Conservation (phyloP, 2,329 filamentous ascomycete species). For the Penicillium sp. region DNA sequence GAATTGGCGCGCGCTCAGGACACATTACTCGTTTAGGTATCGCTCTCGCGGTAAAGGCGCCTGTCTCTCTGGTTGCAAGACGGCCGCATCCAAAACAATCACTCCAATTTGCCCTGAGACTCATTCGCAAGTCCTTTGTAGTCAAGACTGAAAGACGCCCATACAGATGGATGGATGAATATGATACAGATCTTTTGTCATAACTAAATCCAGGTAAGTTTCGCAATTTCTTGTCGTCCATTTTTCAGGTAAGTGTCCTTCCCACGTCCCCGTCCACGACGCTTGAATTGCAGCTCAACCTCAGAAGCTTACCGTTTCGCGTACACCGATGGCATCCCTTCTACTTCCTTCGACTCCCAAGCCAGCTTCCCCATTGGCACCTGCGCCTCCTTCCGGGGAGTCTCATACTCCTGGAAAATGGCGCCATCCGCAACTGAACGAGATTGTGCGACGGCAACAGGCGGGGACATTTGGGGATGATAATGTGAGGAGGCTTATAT, state of each 20-base stretch:
- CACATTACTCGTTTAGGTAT: conserved; percentile 21
- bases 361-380: conserved; percentile 33
- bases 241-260: conserved; percentile 19
- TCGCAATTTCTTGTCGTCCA: neutral
- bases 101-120: neutral
- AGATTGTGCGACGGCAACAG: conserved; percentile 82
- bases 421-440: conserved; percentile 85
- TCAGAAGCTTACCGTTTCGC: conserved; percentile 11
- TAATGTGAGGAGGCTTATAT: conserved; percentile 72
- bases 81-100: conserved; percentile 27
- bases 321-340: conserved; percentile 39
- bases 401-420: conserved; percentile 72
- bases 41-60: conserved; percentile 29
- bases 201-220: conserved; percentile 20
- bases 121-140: neutral
- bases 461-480: conserved; percentile 77
- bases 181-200: neutral
- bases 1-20: conserved; percentile 5
- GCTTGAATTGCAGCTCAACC: neutral
- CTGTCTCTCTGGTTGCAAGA: conserved; percentile 24
- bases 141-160: neutral
- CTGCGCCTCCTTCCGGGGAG: conserved; percentile 34
- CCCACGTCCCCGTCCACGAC: neutral
- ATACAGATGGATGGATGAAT: conserved; percentile 18
- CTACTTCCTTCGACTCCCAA: conserved; percentile 50